Percentiles rank a stretch among this genome's conserved stretches.
Evolutionary conservation across 1,284 basidiomycete genomes (phyloP).

Genomic region (Leccinum pachyderme): DNA sequence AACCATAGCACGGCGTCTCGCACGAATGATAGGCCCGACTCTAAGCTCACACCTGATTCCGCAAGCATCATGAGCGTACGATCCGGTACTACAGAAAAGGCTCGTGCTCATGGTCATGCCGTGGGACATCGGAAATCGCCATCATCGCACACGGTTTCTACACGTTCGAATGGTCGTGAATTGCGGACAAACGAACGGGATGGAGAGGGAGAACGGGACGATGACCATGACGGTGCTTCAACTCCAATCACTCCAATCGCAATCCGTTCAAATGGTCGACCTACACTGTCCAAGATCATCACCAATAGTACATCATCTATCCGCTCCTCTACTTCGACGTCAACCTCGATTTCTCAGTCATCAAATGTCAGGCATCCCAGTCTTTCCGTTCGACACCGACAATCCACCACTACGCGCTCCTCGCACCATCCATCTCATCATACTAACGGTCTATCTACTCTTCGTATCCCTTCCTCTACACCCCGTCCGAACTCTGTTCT

Average conservation of each 20-base stretch:
- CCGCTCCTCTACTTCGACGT: conserved; percentile 26
- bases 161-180: conserved; percentile 6
- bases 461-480: conserved; percentile 36
- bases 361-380: conserved; percentile 13
- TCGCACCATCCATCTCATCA: conserved; percentile 24
- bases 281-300: conserved; percentile 28
- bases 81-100: conserved; percentile 25
- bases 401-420: conserved; percentile 18
- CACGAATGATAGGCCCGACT: conserved; percentile 51
- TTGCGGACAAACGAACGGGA: conserved; percentile 3
- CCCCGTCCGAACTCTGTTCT: conserved; percentile 45
- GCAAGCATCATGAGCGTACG: conserved; percentile 23
- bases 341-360: neutral
- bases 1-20: conserved; percentile 28
- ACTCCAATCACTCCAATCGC: conserved; percentile 16
- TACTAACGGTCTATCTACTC: conserved; percentile 28
- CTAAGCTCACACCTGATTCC: conserved; percentile 56
- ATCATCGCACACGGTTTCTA: conserved; percentile 11
- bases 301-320: conserved; percentile 29
- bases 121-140: conserved; percentile 25
- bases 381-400: conserved; percentile 22
- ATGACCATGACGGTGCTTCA: conserved; percentile 17
- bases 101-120: conserved; percentile 12
- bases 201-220: conserved; percentile 9
- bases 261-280: conserved; percentile 21